These are phyloP conservation scores for Saccharomycopsis vini DNA, from an alignment of 805 yeast genomes.

Conservation along the genomic window DNA sequence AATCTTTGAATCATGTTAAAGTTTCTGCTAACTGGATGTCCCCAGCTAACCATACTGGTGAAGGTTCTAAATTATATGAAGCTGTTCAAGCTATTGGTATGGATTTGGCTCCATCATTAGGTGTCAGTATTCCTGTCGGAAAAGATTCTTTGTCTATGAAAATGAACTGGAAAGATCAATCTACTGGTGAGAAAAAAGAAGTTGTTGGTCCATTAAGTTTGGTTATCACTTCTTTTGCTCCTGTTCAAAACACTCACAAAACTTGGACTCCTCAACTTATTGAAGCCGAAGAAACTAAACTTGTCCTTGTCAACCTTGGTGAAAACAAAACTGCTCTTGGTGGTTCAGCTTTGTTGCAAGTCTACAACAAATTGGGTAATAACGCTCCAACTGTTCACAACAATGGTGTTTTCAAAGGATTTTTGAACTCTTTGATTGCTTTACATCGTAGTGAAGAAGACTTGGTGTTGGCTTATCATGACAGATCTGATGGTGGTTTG, in stretches of 20 bases:
- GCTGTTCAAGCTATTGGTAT: slow-evolving; percentile 95
- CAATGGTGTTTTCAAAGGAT: slow-evolving; percentile 50
- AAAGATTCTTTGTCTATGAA: slow-evolving; percentile 99
- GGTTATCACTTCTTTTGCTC: slow-evolving; percentile 84
- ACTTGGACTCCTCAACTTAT: slow-evolving; percentile 93
- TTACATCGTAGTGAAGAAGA: slow-evolving; percentile 62
- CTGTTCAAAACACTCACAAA: slow-evolving; percentile 71
- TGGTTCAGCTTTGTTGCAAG: slow-evolving; percentile 93
- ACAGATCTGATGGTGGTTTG: slow-evolving; percentile 94
- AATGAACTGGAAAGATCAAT: slow-evolving; percentile 79
- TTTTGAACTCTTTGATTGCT: slow-evolving; percentile 58
- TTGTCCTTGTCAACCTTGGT: slow-evolving; percentile 72
- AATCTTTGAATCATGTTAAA: slow-evolving; percentile 63
- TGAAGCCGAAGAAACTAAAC: slow-evolving; percentile 43
- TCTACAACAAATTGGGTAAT: slow-evolving; percentile 79
- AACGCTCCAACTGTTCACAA: slow-evolving; percentile 77
- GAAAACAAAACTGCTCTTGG: slow-evolving; percentile 56
- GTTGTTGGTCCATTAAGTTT: slow-evolving; percentile 94
- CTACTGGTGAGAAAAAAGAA: slow-evolving; percentile 41
- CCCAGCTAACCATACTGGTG: slow-evolving; percentile 90
- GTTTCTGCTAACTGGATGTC: slow-evolving; percentile 99
- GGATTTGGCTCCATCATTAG: slow-evolving; percentile 89
- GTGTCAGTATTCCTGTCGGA: slow-evolving; percentile 92
- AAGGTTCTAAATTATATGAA: slow-evolving; percentile 88
- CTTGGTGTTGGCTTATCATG: slow-evolving; percentile 81